Percentiles rank a stretch among this genome's conserved stretches.
Evolutionary conservation across 2,329 filamentous ascomycete species (phyloP).

Genomic region (Nothophaeocryptopus gaeumannii): DNA sequence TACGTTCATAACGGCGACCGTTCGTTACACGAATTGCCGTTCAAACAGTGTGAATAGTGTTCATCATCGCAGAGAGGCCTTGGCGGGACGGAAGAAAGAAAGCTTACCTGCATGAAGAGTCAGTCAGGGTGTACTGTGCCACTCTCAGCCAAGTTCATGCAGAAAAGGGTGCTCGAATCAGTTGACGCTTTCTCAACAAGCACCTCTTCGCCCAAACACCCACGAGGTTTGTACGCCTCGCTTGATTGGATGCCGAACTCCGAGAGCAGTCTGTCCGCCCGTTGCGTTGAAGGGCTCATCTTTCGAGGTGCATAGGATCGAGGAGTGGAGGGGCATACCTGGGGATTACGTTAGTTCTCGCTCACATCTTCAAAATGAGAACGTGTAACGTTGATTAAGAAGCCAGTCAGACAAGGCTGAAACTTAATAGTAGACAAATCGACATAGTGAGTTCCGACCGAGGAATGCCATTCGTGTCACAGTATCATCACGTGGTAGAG

Average conservation of each 20-base stretch:
- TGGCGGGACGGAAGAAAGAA: background rate
- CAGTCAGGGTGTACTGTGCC: conserved; percentile 11
- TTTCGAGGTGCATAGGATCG: conserved; percentile 39
- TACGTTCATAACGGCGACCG: conserved; percentile 54
- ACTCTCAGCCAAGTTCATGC: background rate
- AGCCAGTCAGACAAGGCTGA: conserved; percentile 66
- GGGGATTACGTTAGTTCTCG: conserved; percentile 33
- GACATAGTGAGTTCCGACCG: conserved; percentile 63
- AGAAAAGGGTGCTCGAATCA: conserved; percentile 43
- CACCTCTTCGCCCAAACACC: conserved; percentile 53
- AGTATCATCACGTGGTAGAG: conserved; percentile 55
- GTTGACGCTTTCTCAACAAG: conserved; percentile 70
- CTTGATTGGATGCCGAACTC: conserved; percentile 51
- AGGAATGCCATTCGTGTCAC: conserved; percentile 64
- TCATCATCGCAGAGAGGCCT: conserved; percentile 56
- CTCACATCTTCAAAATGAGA: conserved; percentile 11
- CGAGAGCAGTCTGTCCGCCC: conserved; percentile 65
- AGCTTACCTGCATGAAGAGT: conserved; percentile 23
- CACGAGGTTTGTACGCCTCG: conserved; percentile 64
- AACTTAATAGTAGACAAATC: conserved; percentile 61
- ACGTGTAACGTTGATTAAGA: conserved; percentile 22
- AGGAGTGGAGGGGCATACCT: conserved; percentile 21
- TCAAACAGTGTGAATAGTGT: conserved; percentile 72
- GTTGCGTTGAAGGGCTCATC: conserved; percentile 66
- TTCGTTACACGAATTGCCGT: conserved; percentile 51